Conservation (phyloP, 768 basidiomycete species). For the Pholiota molesta region DNA sequence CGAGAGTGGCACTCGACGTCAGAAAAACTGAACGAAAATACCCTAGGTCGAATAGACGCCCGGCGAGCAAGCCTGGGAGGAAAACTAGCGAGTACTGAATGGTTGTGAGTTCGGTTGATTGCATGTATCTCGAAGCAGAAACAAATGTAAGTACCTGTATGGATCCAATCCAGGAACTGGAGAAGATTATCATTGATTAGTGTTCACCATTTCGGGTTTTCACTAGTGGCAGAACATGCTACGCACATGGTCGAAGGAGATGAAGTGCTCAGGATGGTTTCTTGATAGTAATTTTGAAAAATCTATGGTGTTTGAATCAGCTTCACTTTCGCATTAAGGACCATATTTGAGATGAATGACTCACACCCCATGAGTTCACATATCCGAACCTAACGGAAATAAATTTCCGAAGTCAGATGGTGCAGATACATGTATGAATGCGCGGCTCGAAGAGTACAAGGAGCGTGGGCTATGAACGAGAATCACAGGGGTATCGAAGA, state of each 20-base stretch:
- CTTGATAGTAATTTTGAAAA: constrained; percentile 75
- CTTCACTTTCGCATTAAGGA: not conserved
- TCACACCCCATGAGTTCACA: constrained; percentile 76
- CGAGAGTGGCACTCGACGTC: constrained; percentile 48
- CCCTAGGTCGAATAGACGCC: constrained; percentile 76
- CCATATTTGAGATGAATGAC: constrained; percentile 22
- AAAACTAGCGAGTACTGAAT: constrained; percentile 64
- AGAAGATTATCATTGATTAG: not conserved
- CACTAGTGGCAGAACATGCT: not conserved
- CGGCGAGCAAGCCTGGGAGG: constrained; percentile 62
- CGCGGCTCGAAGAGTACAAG: not conserved
- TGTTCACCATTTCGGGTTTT: not conserved
- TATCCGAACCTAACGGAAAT: constrained; percentile 56
- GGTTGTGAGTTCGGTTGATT: not conserved
- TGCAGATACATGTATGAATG: not conserved
- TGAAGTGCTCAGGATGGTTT: constrained; percentile 46
- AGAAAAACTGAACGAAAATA: constrained; percentile 57
- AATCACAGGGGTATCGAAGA: not conserved
- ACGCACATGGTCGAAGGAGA: constrained; percentile 69
- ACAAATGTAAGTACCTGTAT: constrained; percentile 52
- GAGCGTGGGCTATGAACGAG: not conserved
- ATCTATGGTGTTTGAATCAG: constrained; percentile 39
- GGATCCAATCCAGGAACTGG: constrained; percentile 81
- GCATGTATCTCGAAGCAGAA: not conserved
- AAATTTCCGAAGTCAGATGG: constrained; percentile 13